Conservation (phyloP, 495 filamentous ascomycete genomes). For the Trypethelium eluteriae region DNA sequence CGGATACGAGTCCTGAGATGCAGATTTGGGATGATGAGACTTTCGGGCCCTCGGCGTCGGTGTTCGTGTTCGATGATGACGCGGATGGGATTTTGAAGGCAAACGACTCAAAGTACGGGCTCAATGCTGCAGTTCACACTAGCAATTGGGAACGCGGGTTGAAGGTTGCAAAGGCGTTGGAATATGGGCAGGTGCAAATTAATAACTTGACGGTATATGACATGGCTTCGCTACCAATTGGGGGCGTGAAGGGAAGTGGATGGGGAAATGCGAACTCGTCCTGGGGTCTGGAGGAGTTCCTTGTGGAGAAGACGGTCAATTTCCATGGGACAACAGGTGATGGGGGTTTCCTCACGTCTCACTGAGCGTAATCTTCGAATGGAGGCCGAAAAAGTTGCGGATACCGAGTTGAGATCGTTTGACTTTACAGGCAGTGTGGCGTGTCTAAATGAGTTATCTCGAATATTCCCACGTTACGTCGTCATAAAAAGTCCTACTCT, state of each 20-base stretch:
- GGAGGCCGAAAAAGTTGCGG: no score
- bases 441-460: no score
- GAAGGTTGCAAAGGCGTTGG: not conserved
- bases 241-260: slow-evolving; percentile 13
- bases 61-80: slow-evolving; percentile 11
- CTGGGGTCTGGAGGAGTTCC: slow-evolving; percentile 13
- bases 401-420: no score
- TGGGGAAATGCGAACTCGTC: slow-evolving; percentile 10
- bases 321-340: not conserved
- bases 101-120: slow-evolving; percentile 13
- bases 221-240: not conserved
- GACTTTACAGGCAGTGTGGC: no score
- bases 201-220: slow-evolving; percentile 1
- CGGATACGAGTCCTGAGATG: slow-evolving; percentile 13
- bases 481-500: no score
- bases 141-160: slow-evolving; percentile 8
- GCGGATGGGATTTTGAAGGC: slow-evolving; percentile 3
- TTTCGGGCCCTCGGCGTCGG: slow-evolving; percentile 14
- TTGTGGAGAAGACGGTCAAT: slow-evolving; percentile 8
- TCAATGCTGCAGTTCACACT: slow-evolving; percentile 13
- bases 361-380: no score
- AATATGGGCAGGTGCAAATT: slow-evolving; percentile 10
- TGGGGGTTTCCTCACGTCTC: no score
- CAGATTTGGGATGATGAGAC: slow-evolving; percentile 11
- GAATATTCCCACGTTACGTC: no score